Evolutionary conservation across 768 basidiomycete genomes (phyloP).

Genomic region (Agaricus subrufescens): DNA sequence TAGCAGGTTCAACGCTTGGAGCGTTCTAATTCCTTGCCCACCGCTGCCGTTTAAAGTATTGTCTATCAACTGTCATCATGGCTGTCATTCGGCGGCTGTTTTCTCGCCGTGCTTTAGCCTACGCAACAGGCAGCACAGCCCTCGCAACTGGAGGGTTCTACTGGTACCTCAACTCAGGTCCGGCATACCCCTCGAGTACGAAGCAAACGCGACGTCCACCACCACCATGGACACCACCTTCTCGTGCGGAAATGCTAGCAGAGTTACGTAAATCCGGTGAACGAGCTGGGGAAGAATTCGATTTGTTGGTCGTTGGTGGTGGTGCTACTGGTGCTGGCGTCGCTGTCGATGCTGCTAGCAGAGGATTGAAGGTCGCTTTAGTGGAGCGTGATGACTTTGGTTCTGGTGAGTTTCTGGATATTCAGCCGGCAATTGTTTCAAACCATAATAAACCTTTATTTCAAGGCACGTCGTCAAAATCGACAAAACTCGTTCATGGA

Average conservation of each 20-base stretch:
- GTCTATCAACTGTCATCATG: constrained; percentile 19
- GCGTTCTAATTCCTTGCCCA: neutral
- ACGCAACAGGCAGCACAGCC: constrained; percentile 48
- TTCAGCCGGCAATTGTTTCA: neutral
- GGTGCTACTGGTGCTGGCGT: constrained; percentile 96
- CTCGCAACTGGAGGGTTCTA: constrained; percentile 56
- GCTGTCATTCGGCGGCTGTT: constrained; percentile 37
- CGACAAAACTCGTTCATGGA: constrained; percentile 97
- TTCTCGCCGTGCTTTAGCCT: constrained; percentile 50
- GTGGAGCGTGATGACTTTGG: constrained; percentile 93
- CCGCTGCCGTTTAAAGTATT: neutral
- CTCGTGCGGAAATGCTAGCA: constrained; percentile 60
- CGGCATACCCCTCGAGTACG: constrained; percentile 59
- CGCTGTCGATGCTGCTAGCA: constrained; percentile 90
- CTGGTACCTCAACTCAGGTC: constrained; percentile 72
- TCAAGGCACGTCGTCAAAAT: constrained; percentile 90
- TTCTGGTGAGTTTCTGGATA: constrained; percentile 49
- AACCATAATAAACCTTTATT: neutral
- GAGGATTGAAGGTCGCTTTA: constrained; percentile 88
- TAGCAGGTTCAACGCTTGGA: neutral
- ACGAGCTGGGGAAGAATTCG: constrained; percentile 56
- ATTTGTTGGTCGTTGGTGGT: constrained; percentile 84
- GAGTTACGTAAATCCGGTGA: constrained; percentile 44
- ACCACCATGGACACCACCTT: constrained; percentile 75
- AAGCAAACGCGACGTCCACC: constrained; percentile 67